phyloP scores from a whole-genome alignment of 225 moss, liverwort and hornwort genomes.

The Thuidium tamariscinum region DNA sequence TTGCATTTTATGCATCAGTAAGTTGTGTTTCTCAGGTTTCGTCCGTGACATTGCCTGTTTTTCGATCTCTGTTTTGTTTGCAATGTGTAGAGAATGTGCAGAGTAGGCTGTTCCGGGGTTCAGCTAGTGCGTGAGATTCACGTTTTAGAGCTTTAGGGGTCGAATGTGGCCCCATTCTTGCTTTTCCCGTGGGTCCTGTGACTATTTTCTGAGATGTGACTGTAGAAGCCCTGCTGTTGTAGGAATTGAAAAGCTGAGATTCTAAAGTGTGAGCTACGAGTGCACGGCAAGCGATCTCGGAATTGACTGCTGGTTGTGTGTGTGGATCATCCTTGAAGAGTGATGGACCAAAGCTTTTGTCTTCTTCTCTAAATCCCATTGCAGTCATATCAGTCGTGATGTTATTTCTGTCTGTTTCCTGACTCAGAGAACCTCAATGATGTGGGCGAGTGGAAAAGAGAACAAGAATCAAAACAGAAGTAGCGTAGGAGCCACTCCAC shows the following conservation, averaged over 20 bases:
- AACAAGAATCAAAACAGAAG: not conserved
- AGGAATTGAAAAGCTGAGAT: not conserved
- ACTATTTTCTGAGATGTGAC: not conserved
- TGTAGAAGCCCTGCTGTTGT: not conserved
- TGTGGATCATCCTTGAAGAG: not conserved
- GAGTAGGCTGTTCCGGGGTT: no score
- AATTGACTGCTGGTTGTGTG: not conserved
- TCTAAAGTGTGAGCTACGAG: not conserved
- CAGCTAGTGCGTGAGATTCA: not conserved
- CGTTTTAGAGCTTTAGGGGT: not conserved
- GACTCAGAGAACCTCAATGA: not conserved
- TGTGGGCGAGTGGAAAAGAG: not conserved
- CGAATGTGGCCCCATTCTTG: not conserved
- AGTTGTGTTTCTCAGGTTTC: not conserved
- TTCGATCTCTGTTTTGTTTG: not conserved
- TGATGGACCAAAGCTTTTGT: not conserved
- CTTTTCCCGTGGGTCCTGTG: not conserved
- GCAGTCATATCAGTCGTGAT: not conserved
- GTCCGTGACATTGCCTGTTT: not conserved
- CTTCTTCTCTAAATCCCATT: not conserved
- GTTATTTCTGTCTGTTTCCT: not conserved
- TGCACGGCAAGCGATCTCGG: not conserved
- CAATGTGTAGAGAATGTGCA: not conserved
- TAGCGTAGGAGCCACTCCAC: not conserved
- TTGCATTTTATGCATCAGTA: not conserved